Evolutionary conservation across 257 asterid genomes (phyloP), one percentile per base, ranked within the genome.

Genomic region (Solanum medicagineum): DNA sequence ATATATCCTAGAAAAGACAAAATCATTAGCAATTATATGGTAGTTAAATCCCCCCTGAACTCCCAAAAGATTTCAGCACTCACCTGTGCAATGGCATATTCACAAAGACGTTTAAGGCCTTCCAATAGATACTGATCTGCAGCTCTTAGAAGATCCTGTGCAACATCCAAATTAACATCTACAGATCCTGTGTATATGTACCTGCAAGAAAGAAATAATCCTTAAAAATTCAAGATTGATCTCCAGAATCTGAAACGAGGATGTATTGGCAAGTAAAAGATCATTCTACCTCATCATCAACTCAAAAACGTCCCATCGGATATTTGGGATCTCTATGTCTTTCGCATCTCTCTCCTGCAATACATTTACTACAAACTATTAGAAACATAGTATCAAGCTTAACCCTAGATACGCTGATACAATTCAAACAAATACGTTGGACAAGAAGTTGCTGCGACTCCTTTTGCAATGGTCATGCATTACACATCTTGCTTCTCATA

Each of bases 51-150:
- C 24, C 24, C 56, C 22, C 24, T 4, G n/a, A 51, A 24, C 45
- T 26, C 62, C 82, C 62, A 51, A 77, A 51, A 77, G 22, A 51
- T 7, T 40, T 42, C 77, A 49, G 40, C 85, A 83, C 88, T 88
- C 86, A 95, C 99, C 93, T 95, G 97, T 56, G 98, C 98, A 84
- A 97, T 95, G 83, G 97, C 90, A 84, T 93, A 95, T 85, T 97
- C 99, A 26, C 98, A 95, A 5, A 94, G 91, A 51, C 99, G 97
- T 89, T 97, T 97, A 26, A 97, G 97, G 83, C 99, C 99, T 91
- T 97, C 99, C 88, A 97, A 81, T 36, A 97, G 94, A 93, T 97
- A 97, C 94, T 97, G 98, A 88, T 97, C 99, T 0, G 98, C 97
- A 84, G 99, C 99, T 80, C 98, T 89, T 84, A 97, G 89, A 86